Percentiles rank a stretch among this genome's conserved stretches.
Conservation (phyloP, 768 basidiomycete genomes). For the Amanita rubescens region DNA sequence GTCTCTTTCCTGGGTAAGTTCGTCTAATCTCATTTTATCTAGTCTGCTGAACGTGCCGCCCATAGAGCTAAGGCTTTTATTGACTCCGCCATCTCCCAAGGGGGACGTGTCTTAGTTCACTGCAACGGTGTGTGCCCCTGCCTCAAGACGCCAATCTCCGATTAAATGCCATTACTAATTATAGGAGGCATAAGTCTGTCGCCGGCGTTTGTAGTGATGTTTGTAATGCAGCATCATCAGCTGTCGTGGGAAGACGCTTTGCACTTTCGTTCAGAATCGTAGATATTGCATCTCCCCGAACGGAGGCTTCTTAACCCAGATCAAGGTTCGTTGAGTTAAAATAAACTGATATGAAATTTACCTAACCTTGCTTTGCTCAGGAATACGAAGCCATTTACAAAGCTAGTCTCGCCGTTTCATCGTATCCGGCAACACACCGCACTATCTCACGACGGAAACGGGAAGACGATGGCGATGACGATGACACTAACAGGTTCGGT, state of each 20-base stretch:
- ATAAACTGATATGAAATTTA: not conserved
- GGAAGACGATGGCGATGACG: conserved; percentile 68
- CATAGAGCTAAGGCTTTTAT: conserved; percentile 72
- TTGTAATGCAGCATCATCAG: conserved; percentile 80
- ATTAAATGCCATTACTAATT: not conserved
- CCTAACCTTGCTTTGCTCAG: conserved; percentile 27
- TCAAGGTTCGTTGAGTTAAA: conserved; percentile 51
- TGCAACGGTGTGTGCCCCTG: conserved; percentile 61
- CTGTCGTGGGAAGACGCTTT: conserved; percentile 85
- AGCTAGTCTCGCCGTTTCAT: conserved; percentile 62
- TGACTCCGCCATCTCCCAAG: conserved; percentile 49
- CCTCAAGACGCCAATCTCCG: not conserved
- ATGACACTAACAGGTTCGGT: conserved; percentile 28
- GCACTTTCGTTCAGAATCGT: conserved; percentile 81
- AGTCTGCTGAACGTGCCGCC: conserved; percentile 1
- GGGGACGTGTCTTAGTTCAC: conserved; percentile 79
- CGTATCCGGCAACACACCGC: conserved; percentile 42
- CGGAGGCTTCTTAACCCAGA: conserved; percentile 84
- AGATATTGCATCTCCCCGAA: conserved; percentile 94
- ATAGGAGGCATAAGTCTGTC: conserved; percentile 83
- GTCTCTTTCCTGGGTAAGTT: conserved; percentile 77
- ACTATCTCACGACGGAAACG: conserved; percentile 57
- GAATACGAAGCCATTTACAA: conserved; percentile 93
- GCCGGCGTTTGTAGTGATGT: conserved; percentile 88
- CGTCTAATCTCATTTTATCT: not conserved